Evolutionary conservation across 306 rosid genomes (phyloP), one percentile per base, ranked within the genome.

Genomic region (Quercus wislizeni): DNA sequence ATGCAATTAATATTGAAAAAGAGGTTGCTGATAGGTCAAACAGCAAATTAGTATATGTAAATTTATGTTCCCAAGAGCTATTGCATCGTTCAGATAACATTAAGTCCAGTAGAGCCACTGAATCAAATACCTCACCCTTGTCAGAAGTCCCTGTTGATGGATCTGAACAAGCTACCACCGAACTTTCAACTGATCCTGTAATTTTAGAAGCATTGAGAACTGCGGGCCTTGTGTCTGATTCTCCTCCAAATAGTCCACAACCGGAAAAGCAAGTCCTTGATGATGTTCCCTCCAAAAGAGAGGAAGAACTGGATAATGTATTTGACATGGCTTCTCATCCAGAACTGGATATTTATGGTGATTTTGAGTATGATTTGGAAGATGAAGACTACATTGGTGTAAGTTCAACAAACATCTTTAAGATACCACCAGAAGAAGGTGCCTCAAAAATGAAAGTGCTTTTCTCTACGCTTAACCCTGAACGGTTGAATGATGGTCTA

Each of bases 331-430:
- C 88, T 79, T 87, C 76, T 78, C 83, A 82, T 79, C 92, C 96
- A 28, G 97, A 93, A 71, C 81, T 93, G 88, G 98, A 96, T 83
- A 93, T 96, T 59, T 96, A 93, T 86, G 99, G 99, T 54, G 98
- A 95, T 63, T 95, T 95, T 83, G 99, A 93, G 84, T 96, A 96
- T 76, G 92, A 88, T 81, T 88, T 96, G 86, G 99, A 89, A 74
- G 98, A 88, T 63, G 97, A 91, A 88, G 97, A 92, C 84, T 93
- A 86, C 87, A 85, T 93, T 69, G 96, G 96, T 80, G 89, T 91
- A 20, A 81, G 88, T 55, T 76, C 89, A 71, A 61, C 84, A 35
- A 88, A 86, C 78, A 84, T 85, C 74, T 65, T 86, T 28, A 88
- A 85, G 51, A 73, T 63, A 76, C 91, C 84, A 75, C 86, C 81